phyloP scores from a whole-genome alignment of 495 filamentous ascomycete genomes.

The Eremomyces bilateralis region DNA sequence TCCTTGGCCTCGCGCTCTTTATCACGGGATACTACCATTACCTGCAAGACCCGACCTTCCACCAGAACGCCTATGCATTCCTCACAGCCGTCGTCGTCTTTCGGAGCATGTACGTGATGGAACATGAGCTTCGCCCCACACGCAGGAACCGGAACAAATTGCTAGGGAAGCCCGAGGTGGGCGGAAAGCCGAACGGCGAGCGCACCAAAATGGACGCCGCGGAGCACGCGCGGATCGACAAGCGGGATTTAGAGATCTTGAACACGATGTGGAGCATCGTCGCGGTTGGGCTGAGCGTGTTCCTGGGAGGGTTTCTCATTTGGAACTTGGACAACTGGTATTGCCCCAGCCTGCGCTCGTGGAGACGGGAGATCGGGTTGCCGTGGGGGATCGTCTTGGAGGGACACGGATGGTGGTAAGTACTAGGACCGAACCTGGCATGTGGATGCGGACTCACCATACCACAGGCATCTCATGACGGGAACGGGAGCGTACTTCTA shows the following conservation, averaged over 20 bases:
- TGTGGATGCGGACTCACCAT: conserved; percentile 2
- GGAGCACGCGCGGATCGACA: conserved; percentile 23
- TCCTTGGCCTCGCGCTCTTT: conserved; percentile 44
- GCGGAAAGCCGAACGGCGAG: conserved; percentile 16
- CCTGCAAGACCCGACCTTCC: conserved; percentile 78
- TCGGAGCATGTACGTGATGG: conserved; percentile 81
- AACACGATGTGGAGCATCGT: conserved; percentile 62
- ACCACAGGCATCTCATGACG: conserved; percentile 40
- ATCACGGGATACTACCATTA: conserved; percentile 90
- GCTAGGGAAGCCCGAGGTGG: too few relatives aligned
- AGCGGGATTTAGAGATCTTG: conserved; percentile 35
- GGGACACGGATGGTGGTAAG: conserved; percentile 95
- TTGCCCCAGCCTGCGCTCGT: conserved; percentile 45
- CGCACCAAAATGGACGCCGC: conserved; percentile 2
- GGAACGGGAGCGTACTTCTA: conserved; percentile 57
- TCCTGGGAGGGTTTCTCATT: conserved; percentile 63
- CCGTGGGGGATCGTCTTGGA: conserved; percentile 85
- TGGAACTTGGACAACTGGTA: conserved; percentile 77
- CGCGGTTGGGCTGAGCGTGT: conserved; percentile 43
- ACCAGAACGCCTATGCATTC: conserved; percentile 70
- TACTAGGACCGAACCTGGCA: conserved; percentile 19
- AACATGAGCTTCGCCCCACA: conserved; percentile 44
- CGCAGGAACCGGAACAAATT: conserved; percentile 12
- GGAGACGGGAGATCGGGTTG: conserved; percentile 51
- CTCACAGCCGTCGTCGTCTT: conserved; percentile 61